These are phyloP conservation scores for Paecilomyces sp. DNA, from an alignment of 2,329 filamentous ascomycete species.

Conservation along the genomic window DNA sequence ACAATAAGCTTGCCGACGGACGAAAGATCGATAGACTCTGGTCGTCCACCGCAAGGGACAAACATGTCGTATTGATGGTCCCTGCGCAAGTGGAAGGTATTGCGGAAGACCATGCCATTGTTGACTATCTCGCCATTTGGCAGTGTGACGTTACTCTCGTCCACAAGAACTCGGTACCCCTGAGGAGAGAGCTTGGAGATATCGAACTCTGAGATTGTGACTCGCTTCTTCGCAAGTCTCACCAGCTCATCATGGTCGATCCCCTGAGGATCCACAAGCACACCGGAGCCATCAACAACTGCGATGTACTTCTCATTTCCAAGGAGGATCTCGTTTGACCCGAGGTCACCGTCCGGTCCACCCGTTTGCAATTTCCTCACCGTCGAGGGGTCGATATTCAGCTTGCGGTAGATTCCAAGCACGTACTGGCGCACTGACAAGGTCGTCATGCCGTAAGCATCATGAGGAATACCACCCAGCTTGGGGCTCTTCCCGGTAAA, in stretches of 20 bases:
- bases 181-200: constrained; percentile 73
- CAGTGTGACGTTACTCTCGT: constrained; percentile 82
- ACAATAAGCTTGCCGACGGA: constrained; percentile 82
- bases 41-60: constrained; percentile 91
- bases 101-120: constrained; percentile 94
- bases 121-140: constrained; percentile 78
- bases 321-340: constrained; percentile 94
- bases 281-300: constrained; percentile 93
- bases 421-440: constrained; percentile 94
- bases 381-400: constrained; percentile 75
- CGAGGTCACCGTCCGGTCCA: constrained; percentile 91
- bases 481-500: constrained; percentile 98
- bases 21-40: constrained; percentile 90
- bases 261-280: constrained; percentile 87
- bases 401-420: constrained; percentile 92
- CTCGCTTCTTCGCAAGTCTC: constrained; percentile 75
- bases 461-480: constrained; percentile 93
- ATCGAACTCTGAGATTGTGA: constrained; percentile 88
- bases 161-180: constrained; percentile 86
- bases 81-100: constrained; percentile 87
- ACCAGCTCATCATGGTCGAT: constrained; percentile 76
- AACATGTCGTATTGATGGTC: constrained; percentile 75
- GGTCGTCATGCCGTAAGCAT: constrained; percentile 95
- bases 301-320: constrained; percentile 93
- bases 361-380: constrained; percentile 96